A percentile compares a stretch with the other conserved stretches of the same genome.
phyloP scores from a whole-genome alignment of 2,329 filamentous ascomycete genomes.

The Venturia carpophila region DNA sequence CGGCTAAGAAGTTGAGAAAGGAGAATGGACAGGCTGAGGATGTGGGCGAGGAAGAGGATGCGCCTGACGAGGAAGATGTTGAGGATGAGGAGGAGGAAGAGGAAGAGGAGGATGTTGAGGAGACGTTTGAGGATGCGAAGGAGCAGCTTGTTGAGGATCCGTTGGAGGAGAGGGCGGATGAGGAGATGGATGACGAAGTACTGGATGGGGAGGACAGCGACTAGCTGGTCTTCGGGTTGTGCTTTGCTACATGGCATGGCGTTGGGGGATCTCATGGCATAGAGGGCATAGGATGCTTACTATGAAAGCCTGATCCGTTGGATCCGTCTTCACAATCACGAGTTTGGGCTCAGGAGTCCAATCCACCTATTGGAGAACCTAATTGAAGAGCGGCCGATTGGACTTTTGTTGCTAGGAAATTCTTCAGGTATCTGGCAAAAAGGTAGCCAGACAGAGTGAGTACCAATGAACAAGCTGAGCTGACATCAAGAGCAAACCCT shows the following conservation, averaged over 20 bases:
- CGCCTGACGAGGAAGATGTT: constrained; percentile 35
- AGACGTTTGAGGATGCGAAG: constrained; percentile 42
- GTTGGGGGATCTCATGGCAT: neutral
- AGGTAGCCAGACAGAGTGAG: neutral
- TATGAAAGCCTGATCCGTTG: neutral
- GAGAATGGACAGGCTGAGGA: constrained; percentile 33
- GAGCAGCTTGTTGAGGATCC: constrained; percentile 16
- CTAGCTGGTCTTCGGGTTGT: neutral
- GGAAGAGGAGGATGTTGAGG: constrained; percentile 43
- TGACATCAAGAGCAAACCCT: neutral
- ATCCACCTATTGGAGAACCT: neutral
- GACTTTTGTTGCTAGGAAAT: neutral
- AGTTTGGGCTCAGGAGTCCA: neutral
- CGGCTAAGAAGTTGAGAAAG: constrained; percentile 26
- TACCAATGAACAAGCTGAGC: neutral
- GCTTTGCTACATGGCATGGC: neutral
- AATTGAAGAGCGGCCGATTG: neutral
- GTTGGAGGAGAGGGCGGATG: constrained; percentile 15
- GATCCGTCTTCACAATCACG: neutral
- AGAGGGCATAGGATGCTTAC: neutral
- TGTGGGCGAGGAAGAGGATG: constrained; percentile 31
- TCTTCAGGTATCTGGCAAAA: neutral
- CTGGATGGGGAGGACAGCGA: constrained; percentile 17
- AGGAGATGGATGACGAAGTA: constrained; percentile 17
- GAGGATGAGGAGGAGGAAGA: constrained; percentile 40